phyloP scores from a whole-genome alignment of 2,329 filamentous ascomycete species.

The Aspergillus calidoustus region DNA sequence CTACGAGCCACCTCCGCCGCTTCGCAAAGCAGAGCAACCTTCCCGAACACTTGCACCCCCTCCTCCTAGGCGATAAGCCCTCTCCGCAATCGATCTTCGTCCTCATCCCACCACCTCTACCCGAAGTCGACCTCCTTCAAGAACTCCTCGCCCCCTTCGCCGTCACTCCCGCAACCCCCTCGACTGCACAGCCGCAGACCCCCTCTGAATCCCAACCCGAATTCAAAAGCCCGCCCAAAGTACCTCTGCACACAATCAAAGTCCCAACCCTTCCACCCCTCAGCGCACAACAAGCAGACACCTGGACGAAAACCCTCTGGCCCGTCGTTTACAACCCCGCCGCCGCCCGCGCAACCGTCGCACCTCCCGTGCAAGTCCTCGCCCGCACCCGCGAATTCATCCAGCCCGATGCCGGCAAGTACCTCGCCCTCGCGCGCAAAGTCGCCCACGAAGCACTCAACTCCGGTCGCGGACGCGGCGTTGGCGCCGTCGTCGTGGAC shows the following conservation, averaged over 20 bases:
- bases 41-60: slow-evolving; percentile 34
- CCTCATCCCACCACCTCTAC: slow-evolving; percentile 47
- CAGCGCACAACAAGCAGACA: slow-evolving; percentile 44
- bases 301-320: slow-evolving; percentile 49
- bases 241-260: slow-evolving; percentile 33
- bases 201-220: neutral
- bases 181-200: neutral
- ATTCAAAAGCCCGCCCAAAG: neutral
- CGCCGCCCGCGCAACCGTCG: slow-evolving; percentile 47
- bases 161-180: slow-evolving; percentile 35
- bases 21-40: slow-evolving; percentile 44
- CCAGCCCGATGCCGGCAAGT: slow-evolving; percentile 42
- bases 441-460: slow-evolving; percentile 45
- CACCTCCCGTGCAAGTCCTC: slow-evolving; percentile 47
- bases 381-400: slow-evolving; percentile 40
- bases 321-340: slow-evolving; percentile 52
- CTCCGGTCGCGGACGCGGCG: slow-evolving; percentile 42
- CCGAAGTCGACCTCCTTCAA: slow-evolving; percentile 39
- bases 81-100: slow-evolving; percentile 44
- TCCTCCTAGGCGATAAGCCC: slow-evolving; percentile 25
- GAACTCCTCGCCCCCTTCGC: slow-evolving; percentile 45
- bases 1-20: slow-evolving; percentile 46
- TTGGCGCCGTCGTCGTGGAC: slow-evolving; percentile 53
- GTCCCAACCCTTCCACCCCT: slow-evolving; percentile 49
- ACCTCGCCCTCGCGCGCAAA: slow-evolving; percentile 44